Base-by-base conservation (phyloP, 345 rosid species). In the Euphorbia lathyris region DNA sequence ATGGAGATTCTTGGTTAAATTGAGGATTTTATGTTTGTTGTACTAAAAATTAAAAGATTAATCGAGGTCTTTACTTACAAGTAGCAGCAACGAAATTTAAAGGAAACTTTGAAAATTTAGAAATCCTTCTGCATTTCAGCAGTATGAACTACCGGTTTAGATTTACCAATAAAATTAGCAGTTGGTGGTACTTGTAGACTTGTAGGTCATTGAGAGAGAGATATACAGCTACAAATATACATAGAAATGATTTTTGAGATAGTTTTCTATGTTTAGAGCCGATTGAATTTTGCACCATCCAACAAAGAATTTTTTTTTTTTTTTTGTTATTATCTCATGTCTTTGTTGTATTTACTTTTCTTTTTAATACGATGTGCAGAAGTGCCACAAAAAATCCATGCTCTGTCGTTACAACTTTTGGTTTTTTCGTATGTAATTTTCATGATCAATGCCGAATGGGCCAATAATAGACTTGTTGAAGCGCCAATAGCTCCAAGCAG, bases 281-380 rank as follows among this genome's bases (percentile, higher is more conserved):
- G 16, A 62, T 38, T 60, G 50, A 34, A 30, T 40, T 58, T 34
- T 16, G n/a, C 27, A 16, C 2, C 42, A 29, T 47, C 29, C 22
- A 56, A 36, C 56, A 51, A 45, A 45, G 51, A 45, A 62, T 20
- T 48, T 2, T 7, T 16, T 9, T 56, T 22, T 36, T n/a, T 14
- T 7, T 10, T 66, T 27, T 43, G 3, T 12, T 34, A 38, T 74
- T 12, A 30, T 42, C 56, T 52, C 50, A 32, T 68, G 58, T 51
- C 58, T 36, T 48, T 63, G 19, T 43, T 58, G 45, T 26, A 59
- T 70, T 56, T 52, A 9, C 7, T 74, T 61, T 59, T 34, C 3
- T 32, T 57, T 68, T 30, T 8, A 43, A 58, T 65, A 26, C 43
- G 5, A 36, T 50, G 58, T 72, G 82, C 90, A 89, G 95, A 90